Base-by-base conservation (phyloP, 352 stramenopile genomes). In the Pythium phragmitis region DNA sequence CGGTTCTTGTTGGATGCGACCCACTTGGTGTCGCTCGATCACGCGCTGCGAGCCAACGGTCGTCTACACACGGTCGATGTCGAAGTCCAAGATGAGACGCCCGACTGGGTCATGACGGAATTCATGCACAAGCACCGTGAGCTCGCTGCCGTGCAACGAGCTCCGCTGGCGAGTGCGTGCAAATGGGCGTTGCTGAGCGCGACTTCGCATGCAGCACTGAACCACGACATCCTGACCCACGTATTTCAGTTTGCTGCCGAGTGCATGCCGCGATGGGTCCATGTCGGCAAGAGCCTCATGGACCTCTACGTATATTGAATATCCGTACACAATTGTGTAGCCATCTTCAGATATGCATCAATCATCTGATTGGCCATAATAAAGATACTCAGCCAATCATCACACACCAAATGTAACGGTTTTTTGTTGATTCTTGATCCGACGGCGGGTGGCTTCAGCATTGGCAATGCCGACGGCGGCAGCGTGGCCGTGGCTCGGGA, bases 181-280 rank as follows among this genome's bases (percentile, higher is more conserved):
- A 67, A 67, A n/a, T 11, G 61, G 42, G 60, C 60, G 14, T 46
- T 30, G 6, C n/a, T 67, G 9, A 67, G 60, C 23, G 43, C 37
- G 43, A 43, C 55, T 11, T 36, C 16, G 6, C 26, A n/a, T 19
- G 11, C 7, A 13, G 6, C 3, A 1, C 52, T 67, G 14, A 61
- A 53, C 36, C 51, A 47, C 5, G 60, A 67, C 43, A 37, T 57
- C 7, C 4, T 57, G n/a, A 26, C 21, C 34, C 60, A 56, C 21
- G 23, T 67, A 3, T 67, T 67, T n/a, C 41, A 61, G 21, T 67
- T 42, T 21, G 52, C 60, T 0, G 60, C 60, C n/a, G 41, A 46
- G 16, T 50, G 60, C 42, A 43, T 41, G 23, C 42, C 43, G 16
- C 60, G 52, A 12, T 67, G 60, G 60, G 36, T 67, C 33, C 41